A percentile compares a stretch with the other conserved stretches of the same genome.
Conservation (phyloP, 139 green algal species). For the Closterium sp. region DNA sequence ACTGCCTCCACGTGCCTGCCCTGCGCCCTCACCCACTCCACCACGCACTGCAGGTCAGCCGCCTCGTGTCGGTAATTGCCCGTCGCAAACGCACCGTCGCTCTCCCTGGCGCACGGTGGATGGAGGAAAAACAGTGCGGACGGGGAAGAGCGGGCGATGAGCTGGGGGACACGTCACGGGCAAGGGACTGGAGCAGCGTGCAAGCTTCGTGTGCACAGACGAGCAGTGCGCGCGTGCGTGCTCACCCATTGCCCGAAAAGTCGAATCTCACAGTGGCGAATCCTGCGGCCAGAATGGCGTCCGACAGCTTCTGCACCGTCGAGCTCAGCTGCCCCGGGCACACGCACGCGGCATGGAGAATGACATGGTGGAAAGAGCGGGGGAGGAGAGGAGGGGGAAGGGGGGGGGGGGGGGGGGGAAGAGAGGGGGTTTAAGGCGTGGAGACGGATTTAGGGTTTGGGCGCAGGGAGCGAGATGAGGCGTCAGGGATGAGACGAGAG, state of each 20-base stretch:
- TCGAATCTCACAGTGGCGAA: background rate
- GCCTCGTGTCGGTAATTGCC: slow-evolving; percentile 16
- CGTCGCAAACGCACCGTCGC: background rate
- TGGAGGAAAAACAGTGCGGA: no score
- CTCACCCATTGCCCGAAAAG: background rate
- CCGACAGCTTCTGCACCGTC: background rate
- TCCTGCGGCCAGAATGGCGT: background rate
- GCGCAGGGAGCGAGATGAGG: no score
- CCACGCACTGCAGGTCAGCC: background rate
- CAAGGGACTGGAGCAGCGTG: no score
- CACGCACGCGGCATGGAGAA: no score
- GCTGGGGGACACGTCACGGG: no score
- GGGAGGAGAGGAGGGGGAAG: background rate
- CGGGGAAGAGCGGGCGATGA: no score
- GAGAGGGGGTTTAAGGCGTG: background rate
- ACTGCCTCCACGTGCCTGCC: background rate
- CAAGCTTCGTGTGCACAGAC: no score
- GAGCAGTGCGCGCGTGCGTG: no score
- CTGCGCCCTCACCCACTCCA: background rate
- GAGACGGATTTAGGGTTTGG: no score
- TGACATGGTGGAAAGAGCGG: background rate
- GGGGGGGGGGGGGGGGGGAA: no score
- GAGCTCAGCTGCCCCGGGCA: background rate
- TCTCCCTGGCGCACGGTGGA: background rate
- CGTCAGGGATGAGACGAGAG: no score